Conservation (phyloP, 2,329 filamentous ascomycete genomes). For the Aspergillus arachidicola region DNA sequence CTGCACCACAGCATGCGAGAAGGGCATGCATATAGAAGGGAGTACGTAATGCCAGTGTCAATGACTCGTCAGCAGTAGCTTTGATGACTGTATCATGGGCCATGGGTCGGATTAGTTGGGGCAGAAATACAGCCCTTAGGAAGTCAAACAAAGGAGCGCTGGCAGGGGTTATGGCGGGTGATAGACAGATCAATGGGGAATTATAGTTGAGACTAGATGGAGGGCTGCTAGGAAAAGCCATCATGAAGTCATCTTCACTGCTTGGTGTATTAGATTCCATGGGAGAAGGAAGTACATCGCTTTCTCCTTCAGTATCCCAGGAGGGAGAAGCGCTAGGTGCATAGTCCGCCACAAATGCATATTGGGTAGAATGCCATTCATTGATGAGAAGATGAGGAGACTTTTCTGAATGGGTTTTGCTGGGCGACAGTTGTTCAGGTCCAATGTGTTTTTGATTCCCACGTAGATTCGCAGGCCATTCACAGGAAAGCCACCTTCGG, state of each 20-base stretch:
- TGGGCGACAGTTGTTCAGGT: background rate
- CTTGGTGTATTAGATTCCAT: background rate
- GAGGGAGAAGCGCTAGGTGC: background rate
- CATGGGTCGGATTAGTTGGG: slow-evolving; percentile 24
- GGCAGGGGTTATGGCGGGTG: slow-evolving; percentile 4
- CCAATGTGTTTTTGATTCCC: background rate
- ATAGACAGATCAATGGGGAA: background rate
- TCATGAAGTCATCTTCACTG: background rate
- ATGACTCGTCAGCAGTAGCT: slow-evolving; percentile 14
- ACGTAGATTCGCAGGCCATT: slow-evolving; percentile 15
- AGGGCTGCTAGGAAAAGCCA: background rate
- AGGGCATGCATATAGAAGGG: slow-evolving; percentile 28
- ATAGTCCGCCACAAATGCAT: background rate
- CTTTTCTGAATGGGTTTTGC: background rate
- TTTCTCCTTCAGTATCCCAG: background rate
- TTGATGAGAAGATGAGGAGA: background rate
- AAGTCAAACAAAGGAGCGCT: slow-evolving; percentile 26
- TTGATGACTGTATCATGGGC: slow-evolving; percentile 14
- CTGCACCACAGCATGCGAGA: slow-evolving; percentile 26
- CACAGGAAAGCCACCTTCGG: slow-evolving; percentile 16
- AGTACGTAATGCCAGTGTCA: slow-evolving; percentile 14
- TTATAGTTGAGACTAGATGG: background rate
- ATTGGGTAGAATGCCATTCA: background rate
- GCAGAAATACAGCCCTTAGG: slow-evolving; percentile 23
- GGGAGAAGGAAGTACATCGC: background rate